phyloP scores from a whole-genome alignment of 2,329 filamentous ascomycete species.

The Neonectria neomacrospora region DNA sequence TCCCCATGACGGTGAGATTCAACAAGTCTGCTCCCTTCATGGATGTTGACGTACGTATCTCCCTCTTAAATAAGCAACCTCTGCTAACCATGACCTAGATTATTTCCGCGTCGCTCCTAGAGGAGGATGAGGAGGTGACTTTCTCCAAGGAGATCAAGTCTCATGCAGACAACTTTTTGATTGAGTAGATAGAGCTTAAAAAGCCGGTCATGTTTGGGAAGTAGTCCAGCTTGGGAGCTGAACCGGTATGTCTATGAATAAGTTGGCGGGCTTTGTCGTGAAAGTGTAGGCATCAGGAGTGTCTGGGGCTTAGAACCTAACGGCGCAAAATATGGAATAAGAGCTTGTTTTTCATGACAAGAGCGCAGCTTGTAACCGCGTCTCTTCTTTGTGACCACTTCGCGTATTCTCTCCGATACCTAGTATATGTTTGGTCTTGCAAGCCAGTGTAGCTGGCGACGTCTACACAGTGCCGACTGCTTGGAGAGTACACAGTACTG shows the following conservation, averaged over 20 bases:
- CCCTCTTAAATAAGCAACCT: too few species aligned
- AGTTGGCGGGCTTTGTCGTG: constrained; percentile 37
- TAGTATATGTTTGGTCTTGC: neutral
- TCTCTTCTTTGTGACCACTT: neutral
- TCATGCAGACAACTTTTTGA: constrained; percentile 78
- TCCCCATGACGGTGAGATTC: constrained; percentile 95
- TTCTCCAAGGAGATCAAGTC: constrained; percentile 87
- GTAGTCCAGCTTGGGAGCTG: constrained; percentile 20
- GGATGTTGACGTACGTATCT: constrained; percentile 85
- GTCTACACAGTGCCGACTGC: neutral
- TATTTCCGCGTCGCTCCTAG: constrained; percentile 74
- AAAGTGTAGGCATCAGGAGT: constrained; percentile 39
- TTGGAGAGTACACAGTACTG: neutral
- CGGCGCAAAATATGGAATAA: constrained; percentile 45
- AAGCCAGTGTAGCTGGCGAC: neutral
- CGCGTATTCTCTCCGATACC: neutral
- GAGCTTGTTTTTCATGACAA: constrained; percentile 27
- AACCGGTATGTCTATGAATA: constrained; percentile 34
- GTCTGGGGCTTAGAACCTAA: constrained; percentile 45
- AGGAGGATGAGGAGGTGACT: constrained; percentile 80
- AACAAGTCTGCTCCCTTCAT: constrained; percentile 87
- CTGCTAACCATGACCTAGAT: constrained; percentile 58
- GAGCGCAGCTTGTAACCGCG: neutral
- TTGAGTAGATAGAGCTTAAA: constrained; percentile 67
- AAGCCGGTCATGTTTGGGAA: constrained; percentile 34